These are phyloP conservation scores for Colletotrichum sp. DNA, from an alignment of 2,329 filamentous ascomycete genomes.

Conservation along the genomic window DNA sequence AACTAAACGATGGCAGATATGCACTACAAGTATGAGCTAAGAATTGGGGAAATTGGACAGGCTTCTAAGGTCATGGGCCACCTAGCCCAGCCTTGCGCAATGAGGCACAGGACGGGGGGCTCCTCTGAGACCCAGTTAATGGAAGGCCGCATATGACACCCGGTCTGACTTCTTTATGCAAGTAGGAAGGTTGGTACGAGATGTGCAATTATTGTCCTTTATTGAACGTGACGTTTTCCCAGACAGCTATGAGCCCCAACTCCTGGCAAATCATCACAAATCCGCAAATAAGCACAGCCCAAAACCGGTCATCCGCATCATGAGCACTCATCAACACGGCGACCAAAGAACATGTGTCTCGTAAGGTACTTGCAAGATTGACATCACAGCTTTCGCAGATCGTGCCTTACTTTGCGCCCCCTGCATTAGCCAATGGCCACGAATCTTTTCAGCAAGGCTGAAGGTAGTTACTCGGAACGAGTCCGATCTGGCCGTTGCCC, in stretches of 20 bases:
- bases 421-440: neutral
- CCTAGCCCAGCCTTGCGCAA: neutral
- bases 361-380: neutral
- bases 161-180: neutral
- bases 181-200: neutral
- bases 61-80: neutral
- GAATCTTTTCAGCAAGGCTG: conserved; percentile 49
- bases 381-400: neutral
- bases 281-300: neutral
- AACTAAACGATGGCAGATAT: neutral
- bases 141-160: neutral
- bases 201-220: neutral
- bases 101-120: neutral
- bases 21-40: neutral
- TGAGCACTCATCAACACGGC: neutral
- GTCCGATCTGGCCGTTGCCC: conserved; percentile 60
- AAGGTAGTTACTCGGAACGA: conserved; percentile 74
- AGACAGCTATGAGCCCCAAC: neutral
- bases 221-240: neutral
- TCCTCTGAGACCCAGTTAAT: neutral
- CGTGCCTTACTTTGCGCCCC: neutral
- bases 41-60: neutral
- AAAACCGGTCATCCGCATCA: neutral
- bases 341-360: neutral
- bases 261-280: neutral